phyloP scores from a whole-genome alignment of 1,139 yeast genomes.

The Scheffersomyces titani region DNA sequence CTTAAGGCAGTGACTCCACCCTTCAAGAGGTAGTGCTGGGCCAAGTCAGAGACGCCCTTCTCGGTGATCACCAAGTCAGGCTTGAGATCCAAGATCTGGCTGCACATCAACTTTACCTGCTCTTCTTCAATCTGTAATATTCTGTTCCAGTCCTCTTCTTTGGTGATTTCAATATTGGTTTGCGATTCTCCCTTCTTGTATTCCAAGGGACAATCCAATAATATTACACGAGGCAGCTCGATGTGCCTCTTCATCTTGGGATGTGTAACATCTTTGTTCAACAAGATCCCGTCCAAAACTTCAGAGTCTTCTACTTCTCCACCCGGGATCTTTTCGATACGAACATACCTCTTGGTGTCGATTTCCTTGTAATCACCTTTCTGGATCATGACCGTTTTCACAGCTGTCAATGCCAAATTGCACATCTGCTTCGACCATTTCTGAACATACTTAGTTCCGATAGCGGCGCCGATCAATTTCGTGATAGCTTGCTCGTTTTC shows the following conservation, averaged over 20 bases:
- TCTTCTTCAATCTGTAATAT: slow-evolving; percentile 96
- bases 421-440: slow-evolving; percentile 96
- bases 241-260: slow-evolving; percentile 94
- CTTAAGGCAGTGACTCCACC: slow-evolving; percentile 93
- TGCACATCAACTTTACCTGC: slow-evolving; percentile 87
- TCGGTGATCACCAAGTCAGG: slow-evolving; percentile 97
- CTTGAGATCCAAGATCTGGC: slow-evolving; percentile 77
- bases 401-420: slow-evolving; percentile 82
- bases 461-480: slow-evolving; percentile 82
- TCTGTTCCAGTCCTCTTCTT: slow-evolving; percentile 96
- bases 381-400: slow-evolving; percentile 73
- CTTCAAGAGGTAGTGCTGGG: slow-evolving; percentile 92
- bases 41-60: slow-evolving; percentile 97
- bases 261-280: slow-evolving; percentile 96
- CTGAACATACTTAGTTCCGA: slow-evolving; percentile 93
- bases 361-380: slow-evolving; percentile 78
- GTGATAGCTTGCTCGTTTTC: slow-evolving; percentile 86
- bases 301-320: slow-evolving; percentile 90
- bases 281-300: slow-evolving; percentile 86
- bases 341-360: slow-evolving; percentile 88
- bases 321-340: slow-evolving; percentile 96
- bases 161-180: slow-evolving; percentile 95
- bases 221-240: slow-evolving; percentile 83
- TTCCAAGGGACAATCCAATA: slow-evolving; percentile 95
- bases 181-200: slow-evolving; percentile 99